Evolutionary conservation across 2,329 filamentous ascomycete species (phyloP).

Genomic region (Tympanopsis confertula): DNA sequence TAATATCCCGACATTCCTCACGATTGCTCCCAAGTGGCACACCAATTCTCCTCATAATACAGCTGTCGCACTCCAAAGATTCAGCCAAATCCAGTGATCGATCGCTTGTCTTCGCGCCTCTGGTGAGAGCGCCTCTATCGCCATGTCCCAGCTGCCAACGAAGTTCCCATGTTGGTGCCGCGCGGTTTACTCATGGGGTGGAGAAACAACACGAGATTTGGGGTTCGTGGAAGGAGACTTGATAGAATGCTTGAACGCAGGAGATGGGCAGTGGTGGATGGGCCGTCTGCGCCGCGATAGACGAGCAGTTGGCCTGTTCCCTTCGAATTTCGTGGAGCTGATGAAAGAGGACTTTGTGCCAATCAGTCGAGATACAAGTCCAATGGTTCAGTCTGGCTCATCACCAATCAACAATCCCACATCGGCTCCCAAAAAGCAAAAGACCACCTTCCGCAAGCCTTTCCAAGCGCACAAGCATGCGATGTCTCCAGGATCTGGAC

Average conservation of each 20-base stretch:
- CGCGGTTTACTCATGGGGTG: constrained; percentile 49
- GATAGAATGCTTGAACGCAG: constrained; percentile 58
- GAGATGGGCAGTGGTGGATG: constrained; percentile 61
- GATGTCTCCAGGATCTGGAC: constrained; percentile 22
- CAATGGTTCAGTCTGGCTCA: constrained; percentile 38
- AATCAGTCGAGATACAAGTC: constrained; percentile 29
- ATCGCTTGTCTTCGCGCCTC: no score
- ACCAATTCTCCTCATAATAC: no score
- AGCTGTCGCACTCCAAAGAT: no score
- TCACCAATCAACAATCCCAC: constrained; percentile 24
- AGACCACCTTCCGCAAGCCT: constrained; percentile 49
- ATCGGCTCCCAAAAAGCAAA: constrained; percentile 21
- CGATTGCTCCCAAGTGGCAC: no score
- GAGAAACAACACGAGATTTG: constrained; percentile 52
- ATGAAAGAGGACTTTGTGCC: constrained; percentile 50
- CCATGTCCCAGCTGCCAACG: constrained; percentile 32
- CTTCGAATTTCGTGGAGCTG: constrained; percentile 56
- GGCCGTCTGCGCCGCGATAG: constrained; percentile 49
- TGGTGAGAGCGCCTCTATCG: constrained; percentile 6
- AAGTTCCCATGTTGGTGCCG: constrained; percentile 50
- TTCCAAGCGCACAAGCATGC: constrained; percentile 49
- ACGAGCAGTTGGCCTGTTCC: constrained; percentile 53
- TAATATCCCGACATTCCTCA: no score
- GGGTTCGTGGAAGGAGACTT: constrained; percentile 58
- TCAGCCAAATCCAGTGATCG: no score